Conservation (phyloP, 2,329 filamentous ascomycete genomes). For the Cercospora beticola region DNA sequence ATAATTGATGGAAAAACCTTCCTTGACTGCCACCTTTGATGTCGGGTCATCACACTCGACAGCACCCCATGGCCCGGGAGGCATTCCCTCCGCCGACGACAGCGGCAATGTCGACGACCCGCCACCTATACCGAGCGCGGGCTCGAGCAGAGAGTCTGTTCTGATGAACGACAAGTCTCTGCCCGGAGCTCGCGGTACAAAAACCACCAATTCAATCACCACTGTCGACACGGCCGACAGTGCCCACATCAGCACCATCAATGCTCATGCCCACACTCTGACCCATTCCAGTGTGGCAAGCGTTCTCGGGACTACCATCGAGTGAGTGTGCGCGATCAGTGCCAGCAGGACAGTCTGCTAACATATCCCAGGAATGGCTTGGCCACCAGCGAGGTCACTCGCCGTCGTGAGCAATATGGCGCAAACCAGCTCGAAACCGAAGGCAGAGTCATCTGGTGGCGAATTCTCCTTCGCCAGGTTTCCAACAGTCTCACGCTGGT, state of each 20-base stretch:
- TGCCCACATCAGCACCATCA: conserved; percentile 19
- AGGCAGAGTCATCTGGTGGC: conserved; percentile 34
- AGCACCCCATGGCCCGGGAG: conserved; percentile 25
- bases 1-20: conserved; percentile 34
- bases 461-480: conserved; percentile 39
- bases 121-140: conserved; percentile 35
- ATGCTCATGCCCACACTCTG: conserved; percentile 27
- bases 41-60: conserved; percentile 26
- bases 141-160: conserved; percentile 30
- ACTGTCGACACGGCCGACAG: conserved; percentile 20
- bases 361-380: conserved; percentile 27
- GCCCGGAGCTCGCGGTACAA: conserved; percentile 31
- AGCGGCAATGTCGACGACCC: conserved; percentile 32
- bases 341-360: neutral
- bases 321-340: conserved; percentile 19
- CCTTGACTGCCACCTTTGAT: conserved; percentile 23
- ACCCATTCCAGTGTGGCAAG: conserved; percentile 21
- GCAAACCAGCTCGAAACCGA: conserved; percentile 34
- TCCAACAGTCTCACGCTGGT: conserved; percentile 43
- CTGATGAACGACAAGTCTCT: conserved; percentile 29
- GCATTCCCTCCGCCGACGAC: conserved; percentile 27
- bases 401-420: conserved; percentile 32
- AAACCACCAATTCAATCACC: conserved; percentile 20
- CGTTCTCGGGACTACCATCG: conserved; percentile 21
- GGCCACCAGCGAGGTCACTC: conserved; percentile 24